Evolutionary conservation across 2,329 filamentous ascomycete species (phyloP).

Genomic region (Proliferodiscus dingleyae): DNA sequence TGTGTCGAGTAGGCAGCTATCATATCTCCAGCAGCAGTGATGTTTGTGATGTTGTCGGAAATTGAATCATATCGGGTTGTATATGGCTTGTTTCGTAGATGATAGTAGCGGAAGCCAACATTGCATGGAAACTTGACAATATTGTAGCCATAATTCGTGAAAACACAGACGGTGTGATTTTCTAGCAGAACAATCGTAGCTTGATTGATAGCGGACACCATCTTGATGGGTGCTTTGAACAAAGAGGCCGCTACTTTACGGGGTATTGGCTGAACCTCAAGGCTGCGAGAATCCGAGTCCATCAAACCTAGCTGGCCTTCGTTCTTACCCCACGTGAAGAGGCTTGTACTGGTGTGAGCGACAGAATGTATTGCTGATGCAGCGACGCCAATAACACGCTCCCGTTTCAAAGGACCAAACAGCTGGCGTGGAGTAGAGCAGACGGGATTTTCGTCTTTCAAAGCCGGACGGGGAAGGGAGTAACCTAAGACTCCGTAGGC

Average conservation of each 20-base stretch:
- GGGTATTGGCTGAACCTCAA: slow-evolving; percentile 77
- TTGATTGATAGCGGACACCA: slow-evolving; percentile 82
- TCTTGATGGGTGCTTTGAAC: slow-evolving; percentile 65
- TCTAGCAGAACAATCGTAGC: slow-evolving; percentile 83
- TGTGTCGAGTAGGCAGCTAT: slow-evolving; percentile 79
- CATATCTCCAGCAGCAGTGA: slow-evolving; percentile 83
- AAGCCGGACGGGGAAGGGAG: slow-evolving; percentile 58
- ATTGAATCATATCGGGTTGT: slow-evolving; percentile 60
- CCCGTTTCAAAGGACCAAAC: slow-evolving; percentile 86
- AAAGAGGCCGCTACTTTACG: slow-evolving; percentile 85
- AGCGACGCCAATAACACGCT: slow-evolving; percentile 73
- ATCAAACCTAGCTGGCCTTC: slow-evolving; percentile 89
- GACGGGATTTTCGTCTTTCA: slow-evolving; percentile 77
- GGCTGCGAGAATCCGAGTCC: slow-evolving; percentile 87
- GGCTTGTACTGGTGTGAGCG: slow-evolving; percentile 70
- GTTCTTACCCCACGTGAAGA: slow-evolving; percentile 95
- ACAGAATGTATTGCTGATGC: slow-evolving; percentile 91
- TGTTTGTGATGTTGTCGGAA: slow-evolving; percentile 65
- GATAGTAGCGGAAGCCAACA: slow-evolving; percentile 66
- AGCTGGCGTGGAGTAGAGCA: slow-evolving; percentile 80
- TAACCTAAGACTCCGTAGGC: slow-evolving; percentile 83
- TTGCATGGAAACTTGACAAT: slow-evolving; percentile 74
- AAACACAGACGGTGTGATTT: slow-evolving; percentile 86
- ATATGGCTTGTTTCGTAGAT: slow-evolving; percentile 60
- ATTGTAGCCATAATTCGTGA: slow-evolving; percentile 95